A percentile compares a stretch with the other conserved stretches of the same genome.
Conservation (phyloP, 768 basidiomycete species). For the Naganishia vaughanmartiniae region DNA sequence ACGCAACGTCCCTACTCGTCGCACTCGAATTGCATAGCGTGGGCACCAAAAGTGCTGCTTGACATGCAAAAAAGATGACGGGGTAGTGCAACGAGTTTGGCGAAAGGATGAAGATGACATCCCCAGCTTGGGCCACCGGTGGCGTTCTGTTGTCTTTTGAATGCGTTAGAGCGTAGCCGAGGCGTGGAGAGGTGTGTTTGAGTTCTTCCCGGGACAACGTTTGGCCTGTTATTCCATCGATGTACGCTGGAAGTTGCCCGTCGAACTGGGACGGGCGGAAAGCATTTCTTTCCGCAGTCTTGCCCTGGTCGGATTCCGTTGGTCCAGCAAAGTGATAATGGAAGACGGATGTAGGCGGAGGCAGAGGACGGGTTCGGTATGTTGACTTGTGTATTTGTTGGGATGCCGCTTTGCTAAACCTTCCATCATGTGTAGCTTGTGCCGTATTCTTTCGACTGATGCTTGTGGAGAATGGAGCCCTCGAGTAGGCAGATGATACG, state of each 20-base stretch:
- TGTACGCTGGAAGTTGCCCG: constrained; percentile 19
- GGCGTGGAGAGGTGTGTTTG: background rate
- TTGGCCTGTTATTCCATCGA: constrained; percentile 15
- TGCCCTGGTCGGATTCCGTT: background rate
- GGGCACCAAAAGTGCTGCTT: constrained; percentile 66
- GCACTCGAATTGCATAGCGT: constrained; percentile 75
- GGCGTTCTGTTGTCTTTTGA: background rate
- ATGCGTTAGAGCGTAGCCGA: constrained; percentile 24
- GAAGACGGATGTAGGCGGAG: constrained; percentile 29
- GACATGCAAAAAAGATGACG: constrained; percentile 54
- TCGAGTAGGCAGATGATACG: background rate
- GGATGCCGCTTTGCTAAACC: no score
- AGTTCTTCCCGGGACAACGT: constrained; percentile 9
- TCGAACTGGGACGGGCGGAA: background rate
- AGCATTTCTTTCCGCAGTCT: no score
- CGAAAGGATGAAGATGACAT: constrained; percentile 61
- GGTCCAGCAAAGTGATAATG: constrained; percentile 21
- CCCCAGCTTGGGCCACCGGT: constrained; percentile 55
- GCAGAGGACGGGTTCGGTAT: constrained; percentile 19
- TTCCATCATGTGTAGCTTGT: background rate
- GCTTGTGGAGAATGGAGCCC: background rate
- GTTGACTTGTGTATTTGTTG: constrained; percentile 22
- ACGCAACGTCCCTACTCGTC: constrained; percentile 65
- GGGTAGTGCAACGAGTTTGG: constrained; percentile 67
- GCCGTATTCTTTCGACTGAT: background rate